Base-by-base conservation (phyloP, 1,139 yeast genomes). In the Pichia sp. region DNA sequence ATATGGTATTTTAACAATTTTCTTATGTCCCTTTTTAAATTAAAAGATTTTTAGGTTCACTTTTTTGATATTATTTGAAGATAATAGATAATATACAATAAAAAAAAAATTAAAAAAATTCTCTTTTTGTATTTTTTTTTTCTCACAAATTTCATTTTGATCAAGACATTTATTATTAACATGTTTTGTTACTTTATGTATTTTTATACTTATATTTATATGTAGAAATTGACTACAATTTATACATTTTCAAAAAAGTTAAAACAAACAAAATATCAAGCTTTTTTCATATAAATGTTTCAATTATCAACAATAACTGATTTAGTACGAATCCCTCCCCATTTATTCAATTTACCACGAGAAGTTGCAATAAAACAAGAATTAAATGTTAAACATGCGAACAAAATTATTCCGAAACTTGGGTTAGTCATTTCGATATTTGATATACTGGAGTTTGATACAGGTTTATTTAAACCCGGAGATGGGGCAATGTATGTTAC, bases 381-480 rank as follows among this genome's bases (percentile, higher is more conserved):
- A 58, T 74, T 94, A 54, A 87, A 89, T 63, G 75, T 75, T 54
- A 92, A 90, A 63, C 89, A 81, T 60, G 78, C 96, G 47, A 90
- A 92, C 66, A 84, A 82, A 58, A 78, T 92, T 48, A 76, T 92
- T 41, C 82, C 82, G 48, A 84, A 84, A 57, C 70, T 89, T 26
- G 98, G 99, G 1, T 73, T 94, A 8, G 90, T 87, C 40, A 69
- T 94, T 27, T 74, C 94, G 5, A 73, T 90, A 27, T 92, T 92
- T 80, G 98, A 94, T 61, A 63, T 94, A 5, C 67, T 82, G 47
- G 76, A 76, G 29, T 80, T 85, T 37, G 86, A 86, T 45, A 97
- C 92, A 57, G 98, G 97, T 3, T 71, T 87, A 50, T 71, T 92
- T 52, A 83, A 82, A 56, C 96, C 96, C 3, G 97, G 98, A n/a